Evolutionary conservation across 2,329 filamentous ascomycete genomes (phyloP).

Genomic region (Chrysoporthe cubensis): DNA sequence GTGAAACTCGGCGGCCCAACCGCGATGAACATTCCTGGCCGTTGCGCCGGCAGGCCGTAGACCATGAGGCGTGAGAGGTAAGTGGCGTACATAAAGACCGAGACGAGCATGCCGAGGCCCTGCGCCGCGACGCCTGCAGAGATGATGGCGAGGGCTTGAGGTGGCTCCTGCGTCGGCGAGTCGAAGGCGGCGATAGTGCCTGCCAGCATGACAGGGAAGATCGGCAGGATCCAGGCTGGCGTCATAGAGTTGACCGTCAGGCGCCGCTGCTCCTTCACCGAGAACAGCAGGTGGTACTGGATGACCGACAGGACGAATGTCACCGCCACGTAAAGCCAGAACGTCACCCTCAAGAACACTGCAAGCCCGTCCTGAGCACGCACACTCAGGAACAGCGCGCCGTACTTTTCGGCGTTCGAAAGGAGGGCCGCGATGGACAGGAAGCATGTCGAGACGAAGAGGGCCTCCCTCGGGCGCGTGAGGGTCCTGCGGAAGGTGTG

Average conservation of each 20-base stretch:
- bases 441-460: slow-evolving; percentile 67
- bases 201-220: slow-evolving; percentile 66
- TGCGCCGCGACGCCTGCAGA: slow-evolving; percentile 62
- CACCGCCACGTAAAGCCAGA: slow-evolving; percentile 63
- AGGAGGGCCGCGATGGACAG: slow-evolving; percentile 65
- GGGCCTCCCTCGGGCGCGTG: slow-evolving; percentile 53
- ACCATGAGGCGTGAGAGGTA: slow-evolving; percentile 64
- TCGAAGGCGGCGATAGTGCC: slow-evolving; percentile 63
- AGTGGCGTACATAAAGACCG: slow-evolving; percentile 62
- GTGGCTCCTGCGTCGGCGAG: slow-evolving; percentile 50
- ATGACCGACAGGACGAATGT: slow-evolving; percentile 57
- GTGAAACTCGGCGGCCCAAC: slow-evolving; percentile 61
- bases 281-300: slow-evolving; percentile 63
- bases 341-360: slow-evolving; percentile 56
- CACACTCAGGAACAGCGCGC: slow-evolving; percentile 45
- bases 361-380: slow-evolving; percentile 52
- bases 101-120: slow-evolving; percentile 62
- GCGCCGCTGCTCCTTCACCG: slow-evolving; percentile 48
- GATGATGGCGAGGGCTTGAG: slow-evolving; percentile 56
- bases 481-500: slow-evolving; percentile 49
- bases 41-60: slow-evolving; percentile 56
- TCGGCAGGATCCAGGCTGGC: slow-evolving; percentile 65
- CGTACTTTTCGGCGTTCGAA: slow-evolving; percentile 54
- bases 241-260: slow-evolving; percentile 56
- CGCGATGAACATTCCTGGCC: slow-evolving; percentile 67